Evolutionary conservation across 1,284 basidiomycete species (phyloP), one percentile per base, ranked within the genome.

Genomic region (Apiotrichum sp.): DNA sequence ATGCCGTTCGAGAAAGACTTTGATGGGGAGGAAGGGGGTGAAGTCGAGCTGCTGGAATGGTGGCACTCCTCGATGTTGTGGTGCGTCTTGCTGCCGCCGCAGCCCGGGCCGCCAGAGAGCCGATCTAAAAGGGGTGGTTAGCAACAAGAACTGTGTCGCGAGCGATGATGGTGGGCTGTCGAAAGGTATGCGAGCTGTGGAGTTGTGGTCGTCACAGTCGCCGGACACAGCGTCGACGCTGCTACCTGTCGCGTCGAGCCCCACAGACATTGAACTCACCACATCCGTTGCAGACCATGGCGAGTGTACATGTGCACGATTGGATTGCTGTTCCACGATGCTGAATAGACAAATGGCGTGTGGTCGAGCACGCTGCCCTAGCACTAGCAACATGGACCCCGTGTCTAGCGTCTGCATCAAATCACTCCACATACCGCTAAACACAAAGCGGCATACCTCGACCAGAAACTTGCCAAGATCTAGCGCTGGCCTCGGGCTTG

Each of bases 221-320:
- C 29, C 29, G 29, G 29, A 29, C 29, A 29, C 29, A 29, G 42
- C 42, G 42, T 13, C 8, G 42, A 44, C 22, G 41, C 41, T 29
- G 42, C 22, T 44, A 31, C 29, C 29, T 29, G 29, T 29, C 29
- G 29, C 29, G 29, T 29, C 29, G 29, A 29, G 29, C 3, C 3
- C 29, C 40, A 41, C 40, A 41, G 40, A 16, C 40, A 7, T 29
- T 14, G 6, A 35, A 48, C 47, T 35, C 33, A 48, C 47, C 47
- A 38, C 47, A 48, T 48, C 47, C 47, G 34, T 48, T 29, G 47
- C 47, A 48, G 22, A 31, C 36, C 47, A 48, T 48, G 34, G 47
- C 39, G 16, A 29, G 47, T 22, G 47, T 29, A 34, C 35, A 48
- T 38, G 47, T 38, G 35, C n/a, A 16, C 13, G 44, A 45, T 31